A percentile compares a stretch with the other conserved stretches of the same genome.
Evolutionary conservation across 495 filamentous ascomycete species (phyloP).

Genomic region (Parathielavia hyrcaniae): DNA sequence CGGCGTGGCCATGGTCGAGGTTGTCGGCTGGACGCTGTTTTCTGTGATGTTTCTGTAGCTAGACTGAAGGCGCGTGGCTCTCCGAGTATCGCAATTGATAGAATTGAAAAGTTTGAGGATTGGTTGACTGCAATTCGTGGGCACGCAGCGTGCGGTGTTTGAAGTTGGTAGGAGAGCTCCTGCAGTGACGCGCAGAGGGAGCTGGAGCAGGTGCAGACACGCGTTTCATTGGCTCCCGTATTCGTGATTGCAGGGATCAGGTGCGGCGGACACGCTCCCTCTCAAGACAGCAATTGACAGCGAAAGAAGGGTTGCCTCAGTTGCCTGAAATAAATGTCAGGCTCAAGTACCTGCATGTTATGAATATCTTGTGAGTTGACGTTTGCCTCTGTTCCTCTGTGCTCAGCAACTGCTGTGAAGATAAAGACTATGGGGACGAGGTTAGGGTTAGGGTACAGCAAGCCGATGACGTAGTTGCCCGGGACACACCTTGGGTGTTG

Average conservation of each 20-base stretch:
- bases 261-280: background rate
- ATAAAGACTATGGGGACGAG: background rate
- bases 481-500: background rate
- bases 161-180: slow-evolving; percentile 17
- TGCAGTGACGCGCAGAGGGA: slow-evolving; percentile 27
- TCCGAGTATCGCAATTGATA: background rate
- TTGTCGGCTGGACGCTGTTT: background rate
- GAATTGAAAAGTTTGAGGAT: background rate
- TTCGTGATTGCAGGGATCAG: background rate
- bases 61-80: background rate
- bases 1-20: slow-evolving; percentile 25
- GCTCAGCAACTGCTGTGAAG: too few species aligned
- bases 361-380: too few species aligned
- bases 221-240: slow-evolving; percentile 30
- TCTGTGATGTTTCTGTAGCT: background rate
- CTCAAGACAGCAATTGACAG: background rate
- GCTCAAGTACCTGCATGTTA: too few species aligned
- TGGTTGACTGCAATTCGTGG: background rate
- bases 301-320: background rate
- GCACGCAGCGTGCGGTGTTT: background rate
- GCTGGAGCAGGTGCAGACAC: slow-evolving; percentile 18
- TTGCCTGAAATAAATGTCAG: background rate
- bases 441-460: slow-evolving; percentile 25
- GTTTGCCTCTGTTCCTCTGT: too few species aligned
- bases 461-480: background rate